phyloP scores from a whole-genome alignment of 768 basidiomycete genomes.

The Rickenella mellea region DNA sequence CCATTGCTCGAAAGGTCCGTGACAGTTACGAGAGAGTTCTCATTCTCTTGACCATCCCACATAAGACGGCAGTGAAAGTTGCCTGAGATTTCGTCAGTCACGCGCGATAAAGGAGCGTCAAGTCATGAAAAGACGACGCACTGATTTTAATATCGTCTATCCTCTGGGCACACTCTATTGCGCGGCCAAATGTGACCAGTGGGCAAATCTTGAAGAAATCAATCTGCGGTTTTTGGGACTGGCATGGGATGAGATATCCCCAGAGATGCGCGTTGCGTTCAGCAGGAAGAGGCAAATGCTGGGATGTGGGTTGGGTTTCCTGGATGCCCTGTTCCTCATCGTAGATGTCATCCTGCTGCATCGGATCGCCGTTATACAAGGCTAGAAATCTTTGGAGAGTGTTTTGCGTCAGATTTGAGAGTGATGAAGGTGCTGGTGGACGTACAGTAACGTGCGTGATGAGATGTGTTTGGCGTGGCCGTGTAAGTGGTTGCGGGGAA shows the following conservation, averaged over 20 bases:
- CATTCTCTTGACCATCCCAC: constrained; percentile 46
- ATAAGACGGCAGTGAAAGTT: constrained; percentile 47
- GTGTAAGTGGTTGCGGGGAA: too few species aligned
- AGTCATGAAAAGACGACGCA: constrained; percentile 27
- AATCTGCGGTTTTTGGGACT: constrained; percentile 37
- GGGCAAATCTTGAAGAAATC: constrained; percentile 50
- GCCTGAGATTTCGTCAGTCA: constrained; percentile 24
- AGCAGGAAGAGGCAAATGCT: constrained; percentile 9
- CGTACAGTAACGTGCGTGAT: too few species aligned
- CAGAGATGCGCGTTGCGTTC: constrained; percentile 39
- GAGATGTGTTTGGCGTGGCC: too few species aligned
- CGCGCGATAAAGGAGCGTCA: constrained; percentile 16
- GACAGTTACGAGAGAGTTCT: constrained; percentile 35
- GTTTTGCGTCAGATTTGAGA: too few species aligned
- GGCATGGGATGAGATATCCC: constrained; percentile 66
- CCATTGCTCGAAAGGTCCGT: constrained; percentile 63
- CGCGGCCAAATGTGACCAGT: constrained; percentile 47
- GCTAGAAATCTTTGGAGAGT: too few species aligned
- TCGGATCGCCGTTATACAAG: constrained; percentile 1
- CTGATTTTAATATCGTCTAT: constrained; percentile 69
- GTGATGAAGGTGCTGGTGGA: too few species aligned
- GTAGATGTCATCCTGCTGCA: neutral
- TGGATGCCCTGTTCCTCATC: constrained; percentile 25
- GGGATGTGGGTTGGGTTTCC: constrained; percentile 26
- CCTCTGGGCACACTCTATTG: constrained; percentile 39